Evolutionary conservation across 768 basidiomycete species (phyloP), one percentile per base, ranked within the genome.

Genomic region (Hemileccinum rubropunctum): DNA sequence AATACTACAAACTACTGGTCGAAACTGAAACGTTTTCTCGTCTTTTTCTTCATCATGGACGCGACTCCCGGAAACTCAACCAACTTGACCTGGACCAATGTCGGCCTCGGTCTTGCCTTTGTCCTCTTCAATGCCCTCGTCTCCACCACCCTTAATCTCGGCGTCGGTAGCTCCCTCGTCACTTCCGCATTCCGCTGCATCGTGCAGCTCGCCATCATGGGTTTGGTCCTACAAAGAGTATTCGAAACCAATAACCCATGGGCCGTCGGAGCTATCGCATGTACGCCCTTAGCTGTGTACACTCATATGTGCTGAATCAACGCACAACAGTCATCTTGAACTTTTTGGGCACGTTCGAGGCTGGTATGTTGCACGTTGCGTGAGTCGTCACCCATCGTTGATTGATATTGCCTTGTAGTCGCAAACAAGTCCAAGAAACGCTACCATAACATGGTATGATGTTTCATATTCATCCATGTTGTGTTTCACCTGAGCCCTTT

Each of bases 341-440:
- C 62, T 58, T 88, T 4, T 70, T 93, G 57, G 90, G 88, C 5
- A 88, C 91, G 0, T 72, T 83, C 40, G 91, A 93, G 56, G 82
- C 82, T 13, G 88, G 88, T 84, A 51, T 49, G 78, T 70, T 27
- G 1, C 39, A 28, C 43, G 12, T 42, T 5, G 7, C 30, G 6
- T 14, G 37, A n/a, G 18, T 17, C 11, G 28, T 43, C 12, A n/a
- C 42, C 26, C 14, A 3, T 18, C 13, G 6, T 6, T 15, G 28
- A 34, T 14, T 52, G 36, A 50, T 13, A 18, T n/a, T 20, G 21
- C 21, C 27, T 15, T 18, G 26, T 46, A 88, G 88, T 91, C 12
- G 76, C 85, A 37, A 90, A 92, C 71, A 92, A 90, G 65, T 80
- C 86, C 4, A 82, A 84, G 58, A 77, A 81, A 50, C 73, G 91